Conservation (phyloP, 2,329 filamentous ascomycete species). For the Xylariaceae sp. region DNA sequence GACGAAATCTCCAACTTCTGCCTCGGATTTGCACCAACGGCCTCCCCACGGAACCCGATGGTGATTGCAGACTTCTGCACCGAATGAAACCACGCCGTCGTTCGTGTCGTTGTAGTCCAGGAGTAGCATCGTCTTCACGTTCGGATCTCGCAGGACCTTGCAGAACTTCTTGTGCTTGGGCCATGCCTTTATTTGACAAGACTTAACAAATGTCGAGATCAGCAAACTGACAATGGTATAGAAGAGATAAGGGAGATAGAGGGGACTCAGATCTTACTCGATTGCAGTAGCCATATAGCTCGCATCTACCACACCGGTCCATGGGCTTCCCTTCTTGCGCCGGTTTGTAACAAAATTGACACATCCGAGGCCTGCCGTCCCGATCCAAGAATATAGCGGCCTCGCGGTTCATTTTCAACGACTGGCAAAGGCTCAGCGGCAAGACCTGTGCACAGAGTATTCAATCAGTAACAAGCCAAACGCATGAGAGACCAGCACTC, state of each 20-base stretch:
- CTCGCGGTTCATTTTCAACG: slow-evolving; percentile 21
- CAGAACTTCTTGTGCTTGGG: slow-evolving; percentile 21
- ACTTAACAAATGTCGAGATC: slow-evolving; percentile 5
- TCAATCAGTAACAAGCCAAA: neutral
- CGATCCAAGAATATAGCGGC: slow-evolving; percentile 13
- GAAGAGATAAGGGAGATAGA: neutral
- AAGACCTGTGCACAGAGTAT: slow-evolving; percentile 17
- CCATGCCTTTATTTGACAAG: slow-evolving; percentile 19
- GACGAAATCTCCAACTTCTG: too few relatives aligned
- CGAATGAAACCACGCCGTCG: neutral
- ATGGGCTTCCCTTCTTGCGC: neutral
- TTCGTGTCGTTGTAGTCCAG: slow-evolving; percentile 16
- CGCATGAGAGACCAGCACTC: neutral
- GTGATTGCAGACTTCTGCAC: neutral
- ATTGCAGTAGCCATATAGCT: slow-evolving; percentile 19
- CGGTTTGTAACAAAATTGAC: slow-evolving; percentile 16
- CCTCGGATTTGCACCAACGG: neutral
- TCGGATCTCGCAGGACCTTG: slow-evolving; percentile 19
- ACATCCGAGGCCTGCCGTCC: slow-evolving; percentile 9
- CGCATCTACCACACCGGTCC: slow-evolving; percentile 15
- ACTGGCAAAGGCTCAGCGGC: slow-evolving; percentile 15
- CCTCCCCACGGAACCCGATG: neutral
- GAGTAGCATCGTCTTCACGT: slow-evolving; percentile 18
- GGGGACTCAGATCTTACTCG: slow-evolving; percentile 8
- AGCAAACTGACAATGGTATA: neutral